Base-by-base conservation (phyloP, 2,329 filamentous ascomycete species). In the Gyromitra esculenta region DNA sequence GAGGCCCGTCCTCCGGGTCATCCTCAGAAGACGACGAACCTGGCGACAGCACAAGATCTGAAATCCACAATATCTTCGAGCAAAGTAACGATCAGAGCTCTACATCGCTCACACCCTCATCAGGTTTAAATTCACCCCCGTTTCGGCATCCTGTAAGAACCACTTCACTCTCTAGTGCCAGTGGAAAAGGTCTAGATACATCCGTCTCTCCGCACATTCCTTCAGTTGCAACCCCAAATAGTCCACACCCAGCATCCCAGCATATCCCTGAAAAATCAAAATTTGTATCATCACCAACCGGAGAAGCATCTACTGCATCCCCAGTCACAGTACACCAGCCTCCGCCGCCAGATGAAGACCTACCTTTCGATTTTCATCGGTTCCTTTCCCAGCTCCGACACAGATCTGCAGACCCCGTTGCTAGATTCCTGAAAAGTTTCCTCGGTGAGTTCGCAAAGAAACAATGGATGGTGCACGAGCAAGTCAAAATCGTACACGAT, bases 401-500 rank as follows among this genome's bases (percentile, higher is more conserved):
- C 84, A 93, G 95, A 79, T 97, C 96, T 74, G 96, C 96, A n/a
- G 96, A 99, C 81, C 96, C 96, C 0, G 95, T 99, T 1, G 96
- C 96, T 4, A 92, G 95, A 79, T 99, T 97, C 82, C 87, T 99
- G 59, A 92, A 96, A 79, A 98, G 96, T 0, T 99, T 99, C 81
- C 85, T 99, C 39, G 90, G 90, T 63, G 96, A 99, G 83, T 99
- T 99, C 84, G 93, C 90, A 45, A 99, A 98, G 85, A 93, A 94
- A 80, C 96, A 98, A 84, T 99, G 96, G 96, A 97, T 97, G 92
- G 96, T 97, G 5, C 96, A 99, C 83, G 96, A 99, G 84, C 96
- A 99, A 83, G 96, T 98, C 82, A 99, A 99, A 85, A 98, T 99
- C 78, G 97, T 99, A 77, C 90, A 93, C 79, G 96, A 99, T 83